A percentile compares a stretch with the other conserved stretches of the same genome.
These are phyloP conservation scores for Pistacia vera DNA, from an alignment of 345 rosid genomes.

Conservation along the genomic window DNA sequence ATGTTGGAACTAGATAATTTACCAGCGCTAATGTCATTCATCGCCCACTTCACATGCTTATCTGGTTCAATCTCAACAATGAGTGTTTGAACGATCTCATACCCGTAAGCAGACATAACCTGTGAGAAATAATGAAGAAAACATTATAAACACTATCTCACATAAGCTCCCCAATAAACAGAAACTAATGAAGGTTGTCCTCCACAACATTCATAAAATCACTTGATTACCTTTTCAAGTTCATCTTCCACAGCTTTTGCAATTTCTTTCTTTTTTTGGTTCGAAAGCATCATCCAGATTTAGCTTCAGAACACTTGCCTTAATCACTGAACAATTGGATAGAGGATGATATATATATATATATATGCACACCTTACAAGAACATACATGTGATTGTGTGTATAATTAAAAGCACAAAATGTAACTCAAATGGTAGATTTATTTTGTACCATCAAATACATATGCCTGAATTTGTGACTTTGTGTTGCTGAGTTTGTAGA, in stretches of 20 bases:
- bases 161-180: background rate
- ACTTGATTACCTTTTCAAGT: conserved; percentile 36
- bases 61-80: conserved; percentile 33
- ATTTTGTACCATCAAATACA: conserved; percentile 28
- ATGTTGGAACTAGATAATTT: background rate
- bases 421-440: background rate
- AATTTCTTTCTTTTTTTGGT: conserved; percentile 38
- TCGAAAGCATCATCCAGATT: conserved; percentile 42
- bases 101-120: conserved; percentile 36
- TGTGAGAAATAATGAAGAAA: conserved; percentile 7
- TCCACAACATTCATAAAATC: background rate
- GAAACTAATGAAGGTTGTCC: too few species aligned
- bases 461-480: conserved; percentile 29
- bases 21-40: conserved; percentile 39
- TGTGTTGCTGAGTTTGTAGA: conserved; percentile 32
- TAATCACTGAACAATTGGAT: conserved; percentile 31
- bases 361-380: background rate
- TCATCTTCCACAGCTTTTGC: conserved; percentile 46
- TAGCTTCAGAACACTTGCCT: conserved; percentile 40
- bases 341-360: too few species aligned
- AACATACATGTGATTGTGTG: too few species aligned
- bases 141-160: background rate
- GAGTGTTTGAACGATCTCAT: conserved; percentile 33
- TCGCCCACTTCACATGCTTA: conserved; percentile 33
- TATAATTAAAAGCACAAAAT: background rate